Evolutionary conservation across 2,329 filamentous ascomycete species (phyloP), one percentile per base, ranked within the genome.

Genomic region (Dothideomycetes sp.): DNA sequence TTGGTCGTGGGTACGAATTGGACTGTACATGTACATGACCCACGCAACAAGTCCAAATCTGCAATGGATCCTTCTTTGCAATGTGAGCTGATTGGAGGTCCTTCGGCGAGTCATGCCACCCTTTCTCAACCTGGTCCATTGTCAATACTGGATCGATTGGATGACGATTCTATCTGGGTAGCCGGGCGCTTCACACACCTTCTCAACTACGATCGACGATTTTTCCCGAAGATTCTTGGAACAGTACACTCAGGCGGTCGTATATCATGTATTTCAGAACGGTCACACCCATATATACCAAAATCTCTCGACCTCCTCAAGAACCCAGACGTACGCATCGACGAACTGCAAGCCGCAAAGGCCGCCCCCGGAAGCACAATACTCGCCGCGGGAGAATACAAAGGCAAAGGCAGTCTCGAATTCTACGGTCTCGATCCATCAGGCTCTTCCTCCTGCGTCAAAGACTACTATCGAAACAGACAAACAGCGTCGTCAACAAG

Each of bases 181-280:
- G 85, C 82, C 4, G 89, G 89, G 0, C 77, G 89, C 12, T 95
- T 95, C 57, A 83, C 87, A 4, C 88, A 79, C 52, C 84, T 95
- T 43, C 67, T 95, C 3, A 82, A 86, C 55, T 96, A 94, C 62
- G 87, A 95, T 56, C 76, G 87, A 3, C 80, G 89, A 31, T 85
- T 76, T 60, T 93, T 95, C 53, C 84, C 86, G 0, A 74, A 75
- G 12, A 73, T 94, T 6, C 74, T 78, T 45, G 80, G 78, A 5
- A 85, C 85, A 1, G 79, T 94, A 8, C 79, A 94, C 60, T 94
- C 86, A 0, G 88, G 88, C 2, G 85, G 84, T 0, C 71, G 82
- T 5, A 71, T 95, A 9, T 85, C 82, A 38, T 80, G 79, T 44
- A 67, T 94, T 45, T 65, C 82, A 0, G 78, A 78, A 1, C 64